Base-by-base conservation (phyloP, 2,329 filamentous ascomycete species). In the Fonsecaea nubica region DNA sequence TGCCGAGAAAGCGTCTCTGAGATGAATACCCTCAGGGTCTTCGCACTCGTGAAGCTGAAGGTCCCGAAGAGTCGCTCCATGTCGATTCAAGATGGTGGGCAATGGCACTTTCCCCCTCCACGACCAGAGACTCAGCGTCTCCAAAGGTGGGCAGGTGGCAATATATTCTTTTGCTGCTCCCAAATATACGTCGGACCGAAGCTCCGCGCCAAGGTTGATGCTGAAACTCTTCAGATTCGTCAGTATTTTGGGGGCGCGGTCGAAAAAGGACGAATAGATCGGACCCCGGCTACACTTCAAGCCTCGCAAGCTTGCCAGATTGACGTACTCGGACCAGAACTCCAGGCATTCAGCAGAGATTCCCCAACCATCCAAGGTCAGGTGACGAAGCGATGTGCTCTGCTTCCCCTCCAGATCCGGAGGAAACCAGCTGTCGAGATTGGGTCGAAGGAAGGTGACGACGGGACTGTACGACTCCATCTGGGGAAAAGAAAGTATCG, bases 41-140 rank as follows among this genome's bases (percentile, higher is more conserved):
- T 71, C 68, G 8, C 66, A 50, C 45, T 71, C 60, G 53, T 72
- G 70, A n/a, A 72, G 68, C 13, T 71, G 65, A 15, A 72, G 59
- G 30, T 48, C 50, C 25, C 45, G 15, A 15, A 72, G 56, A 18
- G 61, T 67, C 12, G 58, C 32, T 10, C 70, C 70, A 57, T 72
- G 70, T 18, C 53, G 67, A 33, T 35, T 12, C 5, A 72, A 36
- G 33, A 72, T 67, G 13, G 66, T 63, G 2, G n/a, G 3, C 30
- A 72, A 40, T 12, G 55, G 55, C 6, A 69, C 55, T 30, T 48
- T 64, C 15, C 62, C 66, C 13, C 60, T 63, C 70, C 70, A 72
- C 9, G 67, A 70, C 70, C 70, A 72, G n/a, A 72, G 56, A 50
- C 70, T 72, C 42, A 72, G 36, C 10, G 48, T 67, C 35, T 15